These are phyloP conservation scores for Salix caprea DNA, from an alignment of 345 rosid species.

Conservation along the genomic window DNA sequence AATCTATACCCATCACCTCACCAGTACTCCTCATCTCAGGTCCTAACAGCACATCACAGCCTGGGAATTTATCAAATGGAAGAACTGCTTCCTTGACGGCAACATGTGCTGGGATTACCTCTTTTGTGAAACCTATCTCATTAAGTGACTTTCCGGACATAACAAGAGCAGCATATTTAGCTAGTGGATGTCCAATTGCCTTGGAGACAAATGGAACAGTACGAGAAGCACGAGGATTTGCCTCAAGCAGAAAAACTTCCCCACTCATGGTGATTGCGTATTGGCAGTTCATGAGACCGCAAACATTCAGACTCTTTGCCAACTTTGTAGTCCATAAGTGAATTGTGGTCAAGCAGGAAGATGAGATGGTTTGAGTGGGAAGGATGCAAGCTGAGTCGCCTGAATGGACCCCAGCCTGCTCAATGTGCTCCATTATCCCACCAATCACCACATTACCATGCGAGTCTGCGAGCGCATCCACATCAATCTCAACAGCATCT, in stretches of 20 bases:
- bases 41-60: conserved; percentile 88
- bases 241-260: conserved; percentile 91
- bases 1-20: conserved; percentile 93
- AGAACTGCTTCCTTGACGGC: conserved; percentile 96
- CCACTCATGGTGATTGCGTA: conserved; percentile 77
- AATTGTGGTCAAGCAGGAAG: conserved; percentile 70
- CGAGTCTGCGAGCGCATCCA: conserved; percentile 84
- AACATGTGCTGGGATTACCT: conserved; percentile 75
- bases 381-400: conserved; percentile 95
- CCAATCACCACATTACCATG: conserved; percentile 82
- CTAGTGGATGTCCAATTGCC: conserved; percentile 91
- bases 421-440: conserved; percentile 97
- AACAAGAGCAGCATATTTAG: conserved; percentile 87
- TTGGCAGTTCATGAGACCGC: conserved; percentile 97
- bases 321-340: conserved; percentile 72
- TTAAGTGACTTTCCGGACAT: conserved; percentile 83
- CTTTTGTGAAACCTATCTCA: conserved; percentile 64
- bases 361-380: conserved; percentile 74
- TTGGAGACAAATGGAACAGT: conserved; percentile 98
- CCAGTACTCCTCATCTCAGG: conserved; percentile 98
- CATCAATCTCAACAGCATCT: conserved; percentile 87
- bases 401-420: conserved; percentile 98
- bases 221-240: conserved; percentile 96
- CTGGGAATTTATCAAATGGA: conserved; percentile 92
- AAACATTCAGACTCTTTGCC: conserved; percentile 74